Base-by-base conservation (phyloP, 1,139 yeast genomes). In the Hyphopichia pseudoburtonii region DNA sequence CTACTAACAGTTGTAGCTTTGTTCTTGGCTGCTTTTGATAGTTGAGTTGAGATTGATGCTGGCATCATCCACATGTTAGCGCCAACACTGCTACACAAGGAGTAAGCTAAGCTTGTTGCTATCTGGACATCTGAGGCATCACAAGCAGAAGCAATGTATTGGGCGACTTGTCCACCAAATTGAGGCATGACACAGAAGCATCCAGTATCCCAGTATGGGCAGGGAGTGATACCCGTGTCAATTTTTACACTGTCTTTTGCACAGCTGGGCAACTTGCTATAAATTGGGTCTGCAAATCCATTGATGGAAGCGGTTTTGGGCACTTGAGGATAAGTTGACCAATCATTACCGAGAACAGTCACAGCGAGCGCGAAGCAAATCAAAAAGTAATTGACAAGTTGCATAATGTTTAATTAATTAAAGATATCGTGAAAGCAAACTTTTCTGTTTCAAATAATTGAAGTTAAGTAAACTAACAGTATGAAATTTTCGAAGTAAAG, bases 181-280 rank as follows among this genome's bases (percentile, higher is more conserved):
- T 60, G 66, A 14, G 73, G 66, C 75, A 73, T 73, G 16, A 71
- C 75, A 56, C 78, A 73, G 47, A 73, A 62, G 50, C 78, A 73
- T 4, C 78, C 78, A 22, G 78, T 68, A 46, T 73, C 78, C 78
- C 78, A 73, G 60, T 72, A 71, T 33, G 78, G 78, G 49, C 78
- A 64, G 21, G 68, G 67, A 19, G 69, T 62, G 21, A 56, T 52
- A n/a, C 51, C 50, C 25, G 57, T 51, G 35, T 54, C 51, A 26
- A 44, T 40, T 14, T 46, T 39, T 18, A 58, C 56, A 53, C 68
- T 62, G 10, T 41, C 41, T 35, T 51, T 45, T 32, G 67, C 69
- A 52, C 69, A 63, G 5, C 35, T 33, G 21, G 68, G 68, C 8
- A 58, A 39, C n/a, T 43, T 43, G 28, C 37, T 51, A 41, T 58